Evolutionary conservation across 306 rosid genomes (phyloP).

Genomic region (Acacia melanoxylon): DNA sequence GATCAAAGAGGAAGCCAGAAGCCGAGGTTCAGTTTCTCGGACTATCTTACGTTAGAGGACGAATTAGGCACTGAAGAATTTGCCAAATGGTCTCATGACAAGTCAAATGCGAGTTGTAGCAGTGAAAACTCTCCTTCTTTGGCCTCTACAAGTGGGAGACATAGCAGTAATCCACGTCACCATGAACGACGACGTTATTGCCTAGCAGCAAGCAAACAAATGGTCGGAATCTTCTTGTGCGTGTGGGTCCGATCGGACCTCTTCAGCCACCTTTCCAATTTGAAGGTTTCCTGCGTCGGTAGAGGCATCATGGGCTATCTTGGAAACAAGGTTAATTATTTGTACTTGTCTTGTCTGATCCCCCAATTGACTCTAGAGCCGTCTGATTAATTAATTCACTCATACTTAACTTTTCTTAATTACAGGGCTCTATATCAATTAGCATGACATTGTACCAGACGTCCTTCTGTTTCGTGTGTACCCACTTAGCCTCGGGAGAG

Average conservation of each 20-base stretch:
- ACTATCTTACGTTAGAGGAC: constrained; percentile 47
- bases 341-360: neutral
- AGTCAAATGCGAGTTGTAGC: neutral
- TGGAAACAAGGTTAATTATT: constrained; percentile 75
- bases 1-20: constrained; percentile 25
- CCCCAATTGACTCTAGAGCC: neutral
- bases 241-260: constrained; percentile 71
- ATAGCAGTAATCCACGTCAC: neutral
- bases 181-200: constrained; percentile 28
- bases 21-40: constrained; percentile 57
- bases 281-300: constrained; percentile 76
- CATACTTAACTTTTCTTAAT: neutral
- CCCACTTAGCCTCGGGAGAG: constrained; percentile 93
- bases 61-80: constrained; percentile 18
- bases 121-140: constrained; percentile 35
- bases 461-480: constrained; percentile 83
- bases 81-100: no score
- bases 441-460: constrained; percentile 73
- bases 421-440: constrained; percentile 83
- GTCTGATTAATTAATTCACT: neutral
- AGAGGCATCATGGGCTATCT: constrained; percentile 94
- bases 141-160: neutral
- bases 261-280: constrained; percentile 40
- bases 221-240: constrained; percentile 89
- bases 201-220: constrained; percentile 81